A percentile compares a stretch with the other conserved stretches of the same genome.
These are phyloP conservation scores for Lablab purpureus DNA, from an alignment of 306 rosid genomes.

Conservation along the genomic window DNA sequence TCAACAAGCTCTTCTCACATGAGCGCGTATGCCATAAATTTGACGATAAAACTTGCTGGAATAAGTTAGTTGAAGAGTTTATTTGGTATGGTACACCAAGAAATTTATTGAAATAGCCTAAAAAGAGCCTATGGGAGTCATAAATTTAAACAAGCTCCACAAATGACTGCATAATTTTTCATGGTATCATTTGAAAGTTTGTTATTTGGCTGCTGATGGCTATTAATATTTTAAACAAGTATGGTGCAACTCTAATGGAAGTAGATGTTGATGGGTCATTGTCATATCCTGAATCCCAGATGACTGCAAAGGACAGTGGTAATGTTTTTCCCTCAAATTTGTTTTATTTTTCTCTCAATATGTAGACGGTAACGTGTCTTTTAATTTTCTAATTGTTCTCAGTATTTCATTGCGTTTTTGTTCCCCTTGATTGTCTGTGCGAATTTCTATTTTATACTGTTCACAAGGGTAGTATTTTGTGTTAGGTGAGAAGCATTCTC, in stretches of 20 bases:
- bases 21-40: neutral
- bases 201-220: slow-evolving; percentile 37
- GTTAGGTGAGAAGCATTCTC: slow-evolving; percentile 85
- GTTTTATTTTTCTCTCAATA: neutral
- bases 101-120: neutral
- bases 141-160: neutral
- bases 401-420: slow-evolving; percentile 10
- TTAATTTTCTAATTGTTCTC: slow-evolving; percentile 1
- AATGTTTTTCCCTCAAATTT: slow-evolving; percentile 45
- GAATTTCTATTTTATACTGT: slow-evolving; percentile 41
- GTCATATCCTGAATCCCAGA: slow-evolving; percentile 73
- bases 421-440: slow-evolving; percentile 29
- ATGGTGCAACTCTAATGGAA: slow-evolving; percentile 80
- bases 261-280: slow-evolving; percentile 81
- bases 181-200: slow-evolving; percentile 33
- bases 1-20: neutral
- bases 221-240: slow-evolving; percentile 45
- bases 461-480: slow-evolving; percentile 43
- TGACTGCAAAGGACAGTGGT: slow-evolving; percentile 65
- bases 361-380: slow-evolving; percentile 9
- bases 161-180: slow-evolving; percentile 7
- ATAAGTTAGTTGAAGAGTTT: neutral
- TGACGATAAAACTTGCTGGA: neutral
- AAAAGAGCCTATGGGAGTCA: neutral
- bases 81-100: neutral